phyloP scores from a whole-genome alignment of 2,329 filamentous ascomycete species.

The Colletotrichum lupini region DNA sequence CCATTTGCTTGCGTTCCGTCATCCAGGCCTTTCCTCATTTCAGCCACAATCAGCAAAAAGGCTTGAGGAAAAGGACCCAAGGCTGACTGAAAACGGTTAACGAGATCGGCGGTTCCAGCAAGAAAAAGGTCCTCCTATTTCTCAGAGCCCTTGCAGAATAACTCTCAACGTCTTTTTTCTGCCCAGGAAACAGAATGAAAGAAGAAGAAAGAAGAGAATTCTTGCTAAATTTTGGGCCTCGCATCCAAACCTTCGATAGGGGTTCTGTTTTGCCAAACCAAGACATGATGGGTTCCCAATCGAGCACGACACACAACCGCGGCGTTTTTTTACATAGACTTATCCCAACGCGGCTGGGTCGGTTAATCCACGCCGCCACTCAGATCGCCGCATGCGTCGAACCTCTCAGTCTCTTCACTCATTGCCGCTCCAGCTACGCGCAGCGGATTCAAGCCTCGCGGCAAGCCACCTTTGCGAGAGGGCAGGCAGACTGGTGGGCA shows the following conservation, averaged over 20 bases:
- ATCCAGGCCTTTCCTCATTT: background rate
- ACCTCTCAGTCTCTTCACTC: too few relatives aligned
- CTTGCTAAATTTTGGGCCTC: background rate
- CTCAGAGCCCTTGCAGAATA: slow-evolving; percentile 12
- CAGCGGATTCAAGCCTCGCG: background rate
- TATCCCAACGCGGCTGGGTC: background rate
- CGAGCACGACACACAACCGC: background rate
- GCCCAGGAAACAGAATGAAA: background rate
- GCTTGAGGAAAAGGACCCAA: background rate
- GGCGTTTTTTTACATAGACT: background rate
- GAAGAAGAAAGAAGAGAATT: background rate
- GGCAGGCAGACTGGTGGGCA: background rate
- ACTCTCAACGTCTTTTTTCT: background rate
- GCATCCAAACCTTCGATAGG: background rate
- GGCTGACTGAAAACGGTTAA: slow-evolving; percentile 9
- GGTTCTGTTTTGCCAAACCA: background rate
- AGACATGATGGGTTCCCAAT: background rate
- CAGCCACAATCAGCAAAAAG: slow-evolving; percentile 8
- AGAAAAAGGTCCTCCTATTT: background rate
- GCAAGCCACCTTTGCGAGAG: background rate
- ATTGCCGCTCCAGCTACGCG: background rate
- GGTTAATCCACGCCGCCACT: background rate
- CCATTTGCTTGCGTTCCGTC: slow-evolving; percentile 1
- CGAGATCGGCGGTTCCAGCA: slow-evolving; percentile 9
- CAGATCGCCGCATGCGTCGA: background rate